Conservation (phyloP, 1,284 basidiomycete species). For the Xerocomus amazonicus region DNA sequence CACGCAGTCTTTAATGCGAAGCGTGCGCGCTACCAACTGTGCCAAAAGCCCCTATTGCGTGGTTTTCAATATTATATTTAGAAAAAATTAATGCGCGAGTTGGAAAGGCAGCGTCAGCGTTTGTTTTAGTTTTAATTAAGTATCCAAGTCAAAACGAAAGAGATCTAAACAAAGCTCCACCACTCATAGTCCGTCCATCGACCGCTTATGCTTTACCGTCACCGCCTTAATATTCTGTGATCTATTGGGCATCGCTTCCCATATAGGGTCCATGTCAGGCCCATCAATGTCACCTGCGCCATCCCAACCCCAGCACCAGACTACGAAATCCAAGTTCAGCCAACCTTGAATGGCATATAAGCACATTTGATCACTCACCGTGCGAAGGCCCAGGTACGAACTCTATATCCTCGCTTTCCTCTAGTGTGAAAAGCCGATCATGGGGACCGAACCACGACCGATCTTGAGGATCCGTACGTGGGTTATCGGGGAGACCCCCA, state of each 20-base stretch:
- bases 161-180: conserved; percentile 16
- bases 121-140: no score
- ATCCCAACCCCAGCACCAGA: conserved; percentile 99
- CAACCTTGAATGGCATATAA: background rate
- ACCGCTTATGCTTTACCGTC: conserved; percentile 71
- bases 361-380: conserved; percentile 52
- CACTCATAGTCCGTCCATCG: conserved; percentile 28
- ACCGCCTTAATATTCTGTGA: conserved; percentile 62
- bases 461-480: conserved; percentile 91
- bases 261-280: conserved; percentile 92
- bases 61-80: no score
- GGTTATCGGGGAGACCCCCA: conserved; percentile 91
- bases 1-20: conserved; percentile 35
- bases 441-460: conserved; percentile 94
- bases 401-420: conserved; percentile 73
- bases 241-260: conserved; percentile 80
- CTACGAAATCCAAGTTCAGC: conserved; percentile 38
- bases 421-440: conserved; percentile 84
- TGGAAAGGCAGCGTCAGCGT: no score
- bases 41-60: conserved; percentile 22
- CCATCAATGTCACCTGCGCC: conserved; percentile 94
- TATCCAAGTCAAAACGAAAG: conserved; percentile 1
- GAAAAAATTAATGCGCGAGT: no score
- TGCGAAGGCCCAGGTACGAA: conserved; percentile 83
- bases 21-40: conserved; percentile 41